These are phyloP conservation scores for Leccinum pseudoinsigne DNA, from an alignment of 1,284 basidiomycete species.

Conservation along the genomic window DNA sequence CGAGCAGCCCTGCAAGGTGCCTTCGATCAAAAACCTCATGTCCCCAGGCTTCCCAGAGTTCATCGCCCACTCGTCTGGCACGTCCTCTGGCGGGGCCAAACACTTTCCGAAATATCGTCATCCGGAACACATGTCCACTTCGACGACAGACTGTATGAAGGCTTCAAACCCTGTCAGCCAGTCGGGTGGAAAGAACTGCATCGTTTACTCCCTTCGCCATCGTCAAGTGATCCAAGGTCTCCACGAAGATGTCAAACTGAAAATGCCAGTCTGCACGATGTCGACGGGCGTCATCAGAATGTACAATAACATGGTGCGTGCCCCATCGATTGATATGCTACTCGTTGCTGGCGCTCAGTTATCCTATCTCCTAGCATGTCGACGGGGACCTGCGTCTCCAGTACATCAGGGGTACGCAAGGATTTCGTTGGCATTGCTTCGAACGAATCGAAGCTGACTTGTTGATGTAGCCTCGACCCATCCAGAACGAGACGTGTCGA, in stretches of 20 bases:
- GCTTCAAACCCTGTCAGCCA: constrained; percentile 14
- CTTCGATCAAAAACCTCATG: constrained; percentile 26
- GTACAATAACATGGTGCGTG: constrained; percentile 22
- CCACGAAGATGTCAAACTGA: constrained; percentile 12
- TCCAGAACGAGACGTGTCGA: constrained; percentile 64
- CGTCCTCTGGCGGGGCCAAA: constrained; percentile 23
- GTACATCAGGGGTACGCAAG: constrained; percentile 11
- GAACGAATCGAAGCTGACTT: background rate
- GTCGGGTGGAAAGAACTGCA: constrained; percentile 19
- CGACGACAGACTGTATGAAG: constrained; percentile 14
- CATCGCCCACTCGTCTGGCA: constrained; percentile 24
- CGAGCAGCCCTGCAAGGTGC: constrained; percentile 20
- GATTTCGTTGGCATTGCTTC: background rate
- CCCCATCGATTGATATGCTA: background rate
- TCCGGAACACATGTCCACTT: constrained; percentile 24
- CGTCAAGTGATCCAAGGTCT: constrained; percentile 18
- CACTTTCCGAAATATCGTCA: constrained; percentile 26
- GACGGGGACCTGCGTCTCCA: constrained; percentile 19
- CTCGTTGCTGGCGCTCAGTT: background rate
- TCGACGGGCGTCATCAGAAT: constrained; percentile 25
- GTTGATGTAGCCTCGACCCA: constrained; percentile 11
- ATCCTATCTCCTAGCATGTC: constrained; percentile 8
- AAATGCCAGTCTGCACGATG: constrained; percentile 25
- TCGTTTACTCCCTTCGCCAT: constrained; percentile 24
- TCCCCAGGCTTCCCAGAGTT: constrained; percentile 24